These are phyloP conservation scores for Tulasnella sp. DNA, from an alignment of 768 basidiomycete species.

Conservation along the genomic window DNA sequence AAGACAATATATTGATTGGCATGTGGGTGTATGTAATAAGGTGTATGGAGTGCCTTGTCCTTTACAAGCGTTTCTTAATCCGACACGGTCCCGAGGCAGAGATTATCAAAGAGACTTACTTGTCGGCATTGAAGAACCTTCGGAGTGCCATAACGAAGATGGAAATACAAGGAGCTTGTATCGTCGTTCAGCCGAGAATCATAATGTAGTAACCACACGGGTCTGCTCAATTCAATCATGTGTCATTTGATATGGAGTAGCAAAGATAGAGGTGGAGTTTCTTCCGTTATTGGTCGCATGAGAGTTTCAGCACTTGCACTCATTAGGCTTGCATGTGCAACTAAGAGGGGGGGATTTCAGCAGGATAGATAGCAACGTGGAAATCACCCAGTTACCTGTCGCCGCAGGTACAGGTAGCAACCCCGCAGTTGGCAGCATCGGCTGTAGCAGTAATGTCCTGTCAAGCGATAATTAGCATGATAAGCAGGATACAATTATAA, in stretches of 20 bases:
- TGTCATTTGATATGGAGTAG: too few relatives aligned
- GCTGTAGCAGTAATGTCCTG: slow-evolving; percentile 18
- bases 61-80: slow-evolving; percentile 69
- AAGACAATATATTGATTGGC: not conserved
- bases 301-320: slow-evolving; percentile 20
- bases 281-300: too few relatives aligned
- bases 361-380: too few relatives aligned
- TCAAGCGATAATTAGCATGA: not conserved
- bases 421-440: slow-evolving; percentile 40
- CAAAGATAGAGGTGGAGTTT: too few relatives aligned
- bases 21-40: slow-evolving; percentile 53
- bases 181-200: too few relatives aligned
- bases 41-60: slow-evolving; percentile 88
- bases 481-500: too few relatives aligned
- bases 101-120: slow-evolving; percentile 36
- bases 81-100: slow-evolving; percentile 32
- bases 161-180: slow-evolving; percentile 54
- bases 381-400: slow-evolving; percentile 28
- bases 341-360: slow-evolving; percentile 27
- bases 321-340: slow-evolving; percentile 49
- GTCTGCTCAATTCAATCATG: too few relatives aligned
- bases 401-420: slow-evolving; percentile 42
- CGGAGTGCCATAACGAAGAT: slow-evolving; percentile 41
- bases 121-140: slow-evolving; percentile 45
- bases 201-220: not conserved